Conservation (phyloP, 2,329 filamentous ascomycete species). For the Pyrenochaeta sp. region DNA sequence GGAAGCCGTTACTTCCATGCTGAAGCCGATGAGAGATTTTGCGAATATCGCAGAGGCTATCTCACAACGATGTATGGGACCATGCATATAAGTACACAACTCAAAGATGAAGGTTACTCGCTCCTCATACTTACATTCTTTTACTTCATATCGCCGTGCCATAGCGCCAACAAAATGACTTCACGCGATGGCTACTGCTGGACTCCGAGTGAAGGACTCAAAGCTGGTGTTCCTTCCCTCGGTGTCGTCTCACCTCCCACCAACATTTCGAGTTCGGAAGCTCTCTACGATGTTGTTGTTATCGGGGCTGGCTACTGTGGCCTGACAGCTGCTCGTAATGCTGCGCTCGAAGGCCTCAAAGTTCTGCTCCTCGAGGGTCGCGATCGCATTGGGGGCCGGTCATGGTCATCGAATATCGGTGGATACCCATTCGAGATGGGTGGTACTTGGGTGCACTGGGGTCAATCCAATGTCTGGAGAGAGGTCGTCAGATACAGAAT, state of each 20-base stretch:
- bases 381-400: slow-evolving; percentile 55
- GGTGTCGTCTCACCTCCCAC: slow-evolving; percentile 25
- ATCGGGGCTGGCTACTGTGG: slow-evolving; percentile 37
- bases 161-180: slow-evolving; percentile 12
- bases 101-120: too few species aligned
- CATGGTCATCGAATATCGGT: slow-evolving; percentile 51
- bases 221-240: slow-evolving; percentile 27
- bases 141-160: background rate
- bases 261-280: slow-evolving; percentile 21
- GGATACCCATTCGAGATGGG: slow-evolving; percentile 52
- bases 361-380: slow-evolving; percentile 51
- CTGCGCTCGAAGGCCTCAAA: slow-evolving; percentile 24
- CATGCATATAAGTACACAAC: too few species aligned
- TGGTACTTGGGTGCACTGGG: slow-evolving; percentile 52
- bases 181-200: slow-evolving; percentile 34
- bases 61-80: too few species aligned
- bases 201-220: slow-evolving; percentile 25
- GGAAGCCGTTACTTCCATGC: too few species aligned
- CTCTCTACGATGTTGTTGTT: slow-evolving; percentile 31
- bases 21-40: too few species aligned
- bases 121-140: too few species aligned
- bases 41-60: too few species aligned
- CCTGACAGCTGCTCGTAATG: slow-evolving; percentile 34
- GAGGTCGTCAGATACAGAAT: slow-evolving; percentile 59
- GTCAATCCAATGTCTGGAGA: slow-evolving; percentile 32